Evolutionary conservation across 2,329 filamentous ascomycete species (phyloP).

Genomic region (Coniochaeta ligniaria): DNA sequence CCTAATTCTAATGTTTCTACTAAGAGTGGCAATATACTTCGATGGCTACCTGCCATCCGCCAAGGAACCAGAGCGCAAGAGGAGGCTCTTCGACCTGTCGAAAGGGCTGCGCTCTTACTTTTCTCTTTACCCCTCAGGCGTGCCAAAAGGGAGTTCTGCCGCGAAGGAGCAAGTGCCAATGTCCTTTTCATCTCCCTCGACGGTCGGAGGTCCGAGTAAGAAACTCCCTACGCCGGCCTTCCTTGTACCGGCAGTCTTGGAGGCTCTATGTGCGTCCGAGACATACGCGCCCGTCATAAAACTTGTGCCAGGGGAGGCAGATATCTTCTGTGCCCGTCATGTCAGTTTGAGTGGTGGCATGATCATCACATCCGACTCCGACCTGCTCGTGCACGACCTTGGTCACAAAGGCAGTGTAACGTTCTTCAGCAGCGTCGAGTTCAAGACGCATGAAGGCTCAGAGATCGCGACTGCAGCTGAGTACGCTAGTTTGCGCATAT

Average conservation of each 20-base stretch:
- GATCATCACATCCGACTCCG: constrained; percentile 79
- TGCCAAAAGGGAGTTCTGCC: constrained; percentile 9
- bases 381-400: constrained; percentile 70
- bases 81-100: constrained; percentile 52
- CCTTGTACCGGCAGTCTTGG: constrained; percentile 69
- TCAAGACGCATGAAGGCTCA: background rate
- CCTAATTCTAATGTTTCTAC: background rate
- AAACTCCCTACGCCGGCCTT: constrained; percentile 49
- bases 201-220: constrained; percentile 10
- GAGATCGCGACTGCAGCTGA: constrained; percentile 9
- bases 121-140: constrained; percentile 18
- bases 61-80: constrained; percentile 57
- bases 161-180: constrained; percentile 14
- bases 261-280: constrained; percentile 48
- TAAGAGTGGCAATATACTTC: constrained; percentile 68
- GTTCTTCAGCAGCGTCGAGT: constrained; percentile 59
- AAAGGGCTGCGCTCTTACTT: constrained; percentile 45
- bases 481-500: constrained; percentile 15
- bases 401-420: constrained; percentile 54
- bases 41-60: constrained; percentile 69
- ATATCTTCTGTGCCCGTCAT: constrained; percentile 66
- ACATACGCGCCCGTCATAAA: constrained; percentile 34
- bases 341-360: constrained; percentile 46
- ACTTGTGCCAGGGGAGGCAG: constrained; percentile 79
- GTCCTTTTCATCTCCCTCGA: constrained; percentile 9